These are phyloP conservation scores for Colletotrichum lindemuthianum DNA, from an alignment of 2,329 filamentous ascomycete species.

Conservation along the genomic window DNA sequence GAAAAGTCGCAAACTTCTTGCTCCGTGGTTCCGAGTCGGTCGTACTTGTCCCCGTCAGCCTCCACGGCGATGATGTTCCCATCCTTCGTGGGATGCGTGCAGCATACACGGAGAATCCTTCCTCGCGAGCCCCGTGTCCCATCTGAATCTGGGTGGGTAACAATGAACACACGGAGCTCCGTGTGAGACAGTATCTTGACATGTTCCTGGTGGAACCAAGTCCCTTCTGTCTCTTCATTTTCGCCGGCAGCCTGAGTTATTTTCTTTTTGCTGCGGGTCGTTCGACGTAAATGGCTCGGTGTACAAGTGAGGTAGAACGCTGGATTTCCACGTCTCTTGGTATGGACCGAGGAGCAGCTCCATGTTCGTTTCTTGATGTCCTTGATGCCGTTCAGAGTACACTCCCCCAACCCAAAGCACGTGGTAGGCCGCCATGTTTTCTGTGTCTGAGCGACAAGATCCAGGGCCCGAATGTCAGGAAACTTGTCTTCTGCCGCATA, in stretches of 20 bases:
- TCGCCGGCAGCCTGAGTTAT: not conserved
- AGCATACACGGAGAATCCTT: conserved; percentile 2
- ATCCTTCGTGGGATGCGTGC: not conserved
- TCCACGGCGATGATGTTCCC: not conserved
- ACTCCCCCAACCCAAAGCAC: conserved; percentile 4
- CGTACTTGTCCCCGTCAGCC: not conserved
- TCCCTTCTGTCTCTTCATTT: not conserved
- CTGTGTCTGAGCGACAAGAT: not conserved
- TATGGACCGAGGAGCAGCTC: conserved; percentile 8
- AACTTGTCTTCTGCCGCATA: conserved; percentile 7
- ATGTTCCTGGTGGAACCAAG: conserved; percentile 12
- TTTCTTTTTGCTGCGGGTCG: not conserved
- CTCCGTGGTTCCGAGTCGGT: not conserved
- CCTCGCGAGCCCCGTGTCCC: not conserved
- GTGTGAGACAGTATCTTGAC: not conserved
- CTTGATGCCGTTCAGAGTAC: not conserved
- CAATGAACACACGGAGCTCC: conserved; percentile 15
- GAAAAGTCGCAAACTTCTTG: not conserved
- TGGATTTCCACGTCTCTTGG: not conserved
- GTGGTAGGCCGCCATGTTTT: conserved; percentile 3
- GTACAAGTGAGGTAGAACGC: not conserved
- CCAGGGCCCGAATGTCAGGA: conserved; percentile 4
- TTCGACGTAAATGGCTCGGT: not conserved
- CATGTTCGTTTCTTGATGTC: conserved; percentile 5
- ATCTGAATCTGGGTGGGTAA: not conserved